Percentiles rank a stretch among this genome's conserved stretches.
These are phyloP conservation scores for Vitis hybrid DNA, from an alignment of 177 flowering plant species.

Conservation along the genomic window DNA sequence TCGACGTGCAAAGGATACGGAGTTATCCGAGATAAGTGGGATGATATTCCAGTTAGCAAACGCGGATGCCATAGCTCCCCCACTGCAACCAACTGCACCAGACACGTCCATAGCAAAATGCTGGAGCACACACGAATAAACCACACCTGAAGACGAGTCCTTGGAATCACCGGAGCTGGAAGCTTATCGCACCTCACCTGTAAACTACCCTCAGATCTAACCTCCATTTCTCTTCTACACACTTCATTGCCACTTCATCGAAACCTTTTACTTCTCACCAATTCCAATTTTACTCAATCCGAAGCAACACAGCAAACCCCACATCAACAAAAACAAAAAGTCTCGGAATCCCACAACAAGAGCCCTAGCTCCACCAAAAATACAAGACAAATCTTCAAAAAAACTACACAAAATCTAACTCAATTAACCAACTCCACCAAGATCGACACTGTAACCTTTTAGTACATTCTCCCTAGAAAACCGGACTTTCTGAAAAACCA, in stretches of 20 bases:
- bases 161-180: conserved; percentile 39
- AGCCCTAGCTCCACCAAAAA: no score
- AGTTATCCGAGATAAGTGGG: conserved; percentile 26
- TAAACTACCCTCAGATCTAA: conserved; percentile 59
- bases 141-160: conserved; percentile 75
- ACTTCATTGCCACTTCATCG: conserved; percentile 53
- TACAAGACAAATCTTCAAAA: no score
- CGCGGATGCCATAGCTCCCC: conserved; percentile 79
- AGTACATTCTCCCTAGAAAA: no score
- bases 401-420: no score
- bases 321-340: not conserved
- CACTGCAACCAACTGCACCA: conserved; percentile 83
- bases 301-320: not conserved
- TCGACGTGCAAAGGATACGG: conserved; percentile 25
- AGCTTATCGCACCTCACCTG: conserved; percentile 45
- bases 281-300: not conserved
- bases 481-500: no score
- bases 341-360: no score
- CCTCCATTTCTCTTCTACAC: conserved; percentile 56
- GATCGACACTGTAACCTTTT: no score
- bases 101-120: conserved; percentile 84
- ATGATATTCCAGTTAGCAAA: conserved; percentile 38
- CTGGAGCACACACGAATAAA: conserved; percentile 84
- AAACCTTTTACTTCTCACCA: conserved; percentile 2
- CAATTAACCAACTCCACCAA: no score